These are phyloP conservation scores for Scheffersomyces ergatensis DNA, from an alignment of 805 yeast genomes.

Conservation along the genomic window DNA sequence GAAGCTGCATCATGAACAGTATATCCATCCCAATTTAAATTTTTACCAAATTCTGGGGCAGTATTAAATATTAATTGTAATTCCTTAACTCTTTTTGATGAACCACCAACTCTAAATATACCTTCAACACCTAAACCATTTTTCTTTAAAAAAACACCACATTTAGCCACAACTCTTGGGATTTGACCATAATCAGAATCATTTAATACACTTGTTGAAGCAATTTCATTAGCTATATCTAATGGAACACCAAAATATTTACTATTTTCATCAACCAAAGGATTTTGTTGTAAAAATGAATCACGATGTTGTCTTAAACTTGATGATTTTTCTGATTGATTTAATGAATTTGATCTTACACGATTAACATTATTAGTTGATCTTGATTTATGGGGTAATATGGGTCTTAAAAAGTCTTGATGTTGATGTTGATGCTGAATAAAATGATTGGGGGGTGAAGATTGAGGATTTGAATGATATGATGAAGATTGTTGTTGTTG, in stretches of 20 bases:
- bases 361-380: slow-evolving; percentile 46
- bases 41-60: slow-evolving; percentile 88
- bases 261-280: slow-evolving; percentile 43
- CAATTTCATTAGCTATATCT: slow-evolving; percentile 64
- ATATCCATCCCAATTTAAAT: slow-evolving; percentile 86
- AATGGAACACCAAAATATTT: slow-evolving; percentile 81
- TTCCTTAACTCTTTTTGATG: slow-evolving; percentile 82
- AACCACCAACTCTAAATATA: slow-evolving; percentile 89
- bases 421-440: slow-evolving; percentile 1
- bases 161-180: slow-evolving; percentile 93
- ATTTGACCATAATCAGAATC: slow-evolving; percentile 78
- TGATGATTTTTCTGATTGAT: slow-evolving; percentile 25
- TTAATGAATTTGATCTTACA: slow-evolving; percentile 35
- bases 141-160: slow-evolving; percentile 82
- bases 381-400: slow-evolving; percentile 48
- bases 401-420: slow-evolving; percentile 40
- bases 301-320: slow-evolving; percentile 48
- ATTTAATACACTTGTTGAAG: slow-evolving; percentile 68
- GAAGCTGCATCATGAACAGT: slow-evolving; percentile 97
- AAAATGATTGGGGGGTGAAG: background rate
- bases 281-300: slow-evolving; percentile 45
- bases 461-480: background rate
- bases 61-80: slow-evolving; percentile 79
- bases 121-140: slow-evolving; percentile 83
- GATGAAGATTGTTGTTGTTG: background rate